phyloP scores from a whole-genome alignment of 768 basidiomycete genomes.

The Tylopilus sp. region DNA sequence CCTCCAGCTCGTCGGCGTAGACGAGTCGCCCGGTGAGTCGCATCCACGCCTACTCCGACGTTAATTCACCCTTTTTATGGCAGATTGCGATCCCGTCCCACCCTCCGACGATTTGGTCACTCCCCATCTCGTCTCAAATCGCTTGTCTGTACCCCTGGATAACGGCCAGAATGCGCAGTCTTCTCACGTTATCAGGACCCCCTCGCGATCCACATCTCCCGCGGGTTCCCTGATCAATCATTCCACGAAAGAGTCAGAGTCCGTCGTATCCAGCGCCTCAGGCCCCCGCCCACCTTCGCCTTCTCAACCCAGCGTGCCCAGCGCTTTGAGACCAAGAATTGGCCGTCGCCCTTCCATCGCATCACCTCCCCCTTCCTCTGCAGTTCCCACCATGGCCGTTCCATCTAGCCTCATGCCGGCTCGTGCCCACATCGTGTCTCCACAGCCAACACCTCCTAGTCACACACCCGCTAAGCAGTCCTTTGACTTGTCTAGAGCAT shows the following conservation, averaged over 20 bases:
- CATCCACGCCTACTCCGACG: not conserved
- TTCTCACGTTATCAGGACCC: conserved; percentile 23
- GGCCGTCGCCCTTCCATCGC: conserved; percentile 45
- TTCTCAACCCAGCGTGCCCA: conserved; percentile 26
- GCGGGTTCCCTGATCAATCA: conserved; percentile 26
- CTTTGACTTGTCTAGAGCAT: conserved; percentile 15
- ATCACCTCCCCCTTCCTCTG: conserved; percentile 31
- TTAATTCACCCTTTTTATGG: conserved; percentile 9
- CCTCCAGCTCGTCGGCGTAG: conserved; percentile 59
- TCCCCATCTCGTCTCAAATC: conserved; percentile 4
- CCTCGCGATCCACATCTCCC: conserved; percentile 43
- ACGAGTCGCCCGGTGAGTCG: conserved; percentile 39
- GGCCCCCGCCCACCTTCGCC: conserved; percentile 24
- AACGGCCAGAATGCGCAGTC: conserved; percentile 23
- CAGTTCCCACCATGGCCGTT: conserved; percentile 17
- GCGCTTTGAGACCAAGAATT: conserved; percentile 34
- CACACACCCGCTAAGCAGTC: conserved; percentile 17
- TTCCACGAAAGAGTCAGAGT: conserved; percentile 27
- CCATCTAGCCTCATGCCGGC: conserved; percentile 26
- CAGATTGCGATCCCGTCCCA: conserved; percentile 13
- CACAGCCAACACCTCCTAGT: conserved; percentile 13
- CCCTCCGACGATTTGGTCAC: not conserved
- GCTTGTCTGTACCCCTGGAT: conserved; percentile 10
- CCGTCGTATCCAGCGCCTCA: conserved; percentile 10
- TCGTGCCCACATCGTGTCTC: conserved; percentile 24